phyloP scores from a whole-genome alignment of 352 stramenopile species.

The Phytophthora ramorum region DNA sequence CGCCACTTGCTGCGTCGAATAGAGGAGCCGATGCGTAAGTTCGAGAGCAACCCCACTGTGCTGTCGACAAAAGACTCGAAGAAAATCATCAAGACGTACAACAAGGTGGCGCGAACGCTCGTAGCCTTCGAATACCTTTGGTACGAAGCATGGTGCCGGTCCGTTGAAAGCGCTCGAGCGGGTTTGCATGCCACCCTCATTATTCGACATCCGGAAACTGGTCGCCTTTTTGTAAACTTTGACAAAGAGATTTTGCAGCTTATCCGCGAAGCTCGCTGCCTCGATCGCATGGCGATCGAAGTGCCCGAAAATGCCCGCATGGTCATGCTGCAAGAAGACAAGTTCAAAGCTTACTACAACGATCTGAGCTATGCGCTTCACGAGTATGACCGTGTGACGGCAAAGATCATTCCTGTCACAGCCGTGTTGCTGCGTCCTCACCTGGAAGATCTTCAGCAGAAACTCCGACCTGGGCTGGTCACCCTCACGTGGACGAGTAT shows the following conservation, averaged over 20 bases:
- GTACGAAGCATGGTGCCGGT: conserved; percentile 89
- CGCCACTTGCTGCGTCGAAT: conserved; percentile 87
- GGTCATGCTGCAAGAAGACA: conserved; percentile 88
- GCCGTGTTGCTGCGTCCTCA: conserved; percentile 64
- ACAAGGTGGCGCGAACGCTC: conserved; percentile 90
- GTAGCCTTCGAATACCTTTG: conserved; percentile 91
- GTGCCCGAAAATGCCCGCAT: conserved; percentile 85
- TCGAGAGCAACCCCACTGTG: conserved; percentile 85
- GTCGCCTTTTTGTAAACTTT: conserved; percentile 89
- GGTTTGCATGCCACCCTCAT: conserved; percentile 87
- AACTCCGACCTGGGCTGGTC: conserved; percentile 79
- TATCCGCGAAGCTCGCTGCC: conserved; percentile 86
- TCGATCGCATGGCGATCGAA: conserved; percentile 85
- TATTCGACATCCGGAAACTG: conserved; percentile 77
- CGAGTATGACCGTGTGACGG: conserved; percentile 81
- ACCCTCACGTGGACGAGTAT: conserved; percentile 92
- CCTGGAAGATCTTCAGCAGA: conserved; percentile 77
- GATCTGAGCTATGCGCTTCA: conserved; percentile 81
- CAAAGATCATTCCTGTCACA: conserved; percentile 79
- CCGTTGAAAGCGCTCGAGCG: conserved; percentile 77
- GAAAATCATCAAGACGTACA: conserved; percentile 93
- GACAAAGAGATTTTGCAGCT: conserved; percentile 90
- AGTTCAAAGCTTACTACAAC: conserved; percentile 90
- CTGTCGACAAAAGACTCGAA: conserved; percentile 89
- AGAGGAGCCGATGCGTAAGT: conserved; percentile 90